Evolutionary conservation across 331 rosid genomes (phyloP), one percentile per base, ranked within the genome.

Genomic region (Stylosanthes scabra): DNA sequence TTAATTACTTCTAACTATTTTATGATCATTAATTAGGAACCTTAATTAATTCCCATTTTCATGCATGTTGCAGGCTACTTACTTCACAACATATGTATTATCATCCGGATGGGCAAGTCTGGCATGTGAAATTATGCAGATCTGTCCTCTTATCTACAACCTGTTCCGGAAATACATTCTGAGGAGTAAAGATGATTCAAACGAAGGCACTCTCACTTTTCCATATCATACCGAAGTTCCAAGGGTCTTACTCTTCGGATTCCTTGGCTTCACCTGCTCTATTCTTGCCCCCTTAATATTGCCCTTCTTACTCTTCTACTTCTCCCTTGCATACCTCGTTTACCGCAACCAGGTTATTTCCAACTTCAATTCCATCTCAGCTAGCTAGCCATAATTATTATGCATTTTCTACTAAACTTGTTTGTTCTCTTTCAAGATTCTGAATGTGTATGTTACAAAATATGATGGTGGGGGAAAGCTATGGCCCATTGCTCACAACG

Each of bases 91-190:
- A 60, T 95, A 92, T 71, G 98, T 92, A 80, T 68, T 95, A 80
- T 84, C 99, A 75, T 95, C 97, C 66, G 99, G 98, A 59, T 95
- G 99, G 98, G 97, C 93, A 56, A 87, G 93, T 85, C 71, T 95
- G 90, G 87, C 93, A 13, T 78, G 74, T 82, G 99, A 95, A 84
- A 78, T 90, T 27, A 88, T 95, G 80, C 99, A 95, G 81, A 15
- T 85, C 31, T 87, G 63, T 79, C 77, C 97, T 75, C 93, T 95
- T 68, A 20, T 84, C 20, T 83, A 82, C 86, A 95, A 92, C 70
- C 8, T 77, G 34, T 37, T 88, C 70, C 83, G 72, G 71, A 83
- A 79, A 72, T 80, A 72, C 40, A 45, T 95, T 49, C 86, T 88
- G 27, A 79, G 93, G 68, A 71, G 31, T 14, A 81, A 86, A 65